phyloP scores from a whole-genome alignment of 257 asterid species.

The Solanum dulcamara region DNA sequence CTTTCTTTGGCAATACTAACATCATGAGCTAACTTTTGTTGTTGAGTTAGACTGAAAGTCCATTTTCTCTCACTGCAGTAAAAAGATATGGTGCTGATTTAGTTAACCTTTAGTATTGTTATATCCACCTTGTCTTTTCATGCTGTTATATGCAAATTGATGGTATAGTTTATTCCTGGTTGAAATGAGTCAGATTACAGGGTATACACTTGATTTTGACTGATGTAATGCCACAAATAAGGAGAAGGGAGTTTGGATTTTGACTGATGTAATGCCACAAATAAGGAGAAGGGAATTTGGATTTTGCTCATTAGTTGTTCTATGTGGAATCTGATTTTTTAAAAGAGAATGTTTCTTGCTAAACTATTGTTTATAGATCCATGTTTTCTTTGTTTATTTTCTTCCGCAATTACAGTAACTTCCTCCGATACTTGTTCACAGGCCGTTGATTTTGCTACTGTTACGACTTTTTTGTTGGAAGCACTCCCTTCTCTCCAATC shows the following conservation, averaged over 20 bases:
- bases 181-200: not conserved
- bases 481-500: slow-evolving; percentile 60
- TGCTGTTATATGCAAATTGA: not conserved
- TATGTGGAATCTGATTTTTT: not conserved
- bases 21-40: not conserved
- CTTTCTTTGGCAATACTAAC: not conserved
- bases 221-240: not conserved
- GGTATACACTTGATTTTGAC: not conserved
- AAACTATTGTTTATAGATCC: not conserved
- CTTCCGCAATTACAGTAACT: not conserved
- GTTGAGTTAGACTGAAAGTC: not conserved
- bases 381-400: not conserved
- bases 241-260: not conserved
- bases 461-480: slow-evolving; percentile 67
- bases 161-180: not conserved
- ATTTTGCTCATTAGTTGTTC: not conserved
- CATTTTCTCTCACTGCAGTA: not conserved
- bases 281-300: not conserved
- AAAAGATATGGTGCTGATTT: not conserved
- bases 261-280: not conserved
- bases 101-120: not conserved
- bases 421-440: slow-evolving; percentile 10
- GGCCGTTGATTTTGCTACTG: slow-evolving; percentile 80
- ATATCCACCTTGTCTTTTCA: not conserved
- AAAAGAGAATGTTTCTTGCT: not conserved